These are phyloP conservation scores for Lactarius vividus DNA, from an alignment of 768 basidiomycete genomes.

Conservation along the genomic window DNA sequence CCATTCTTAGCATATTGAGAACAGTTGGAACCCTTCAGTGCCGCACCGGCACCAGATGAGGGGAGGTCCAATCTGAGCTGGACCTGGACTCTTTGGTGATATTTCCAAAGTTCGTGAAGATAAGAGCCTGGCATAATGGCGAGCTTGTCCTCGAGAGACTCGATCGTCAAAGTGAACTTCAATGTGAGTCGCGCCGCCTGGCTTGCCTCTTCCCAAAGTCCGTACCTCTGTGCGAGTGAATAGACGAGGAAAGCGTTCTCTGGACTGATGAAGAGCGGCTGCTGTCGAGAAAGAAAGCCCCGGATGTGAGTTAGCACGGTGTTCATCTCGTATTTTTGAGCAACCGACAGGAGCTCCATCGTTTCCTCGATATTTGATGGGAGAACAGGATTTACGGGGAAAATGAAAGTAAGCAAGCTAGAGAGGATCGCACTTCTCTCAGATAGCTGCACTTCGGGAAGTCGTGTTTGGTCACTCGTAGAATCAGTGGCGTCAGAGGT, in stretches of 20 bases:
- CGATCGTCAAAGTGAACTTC: neutral
- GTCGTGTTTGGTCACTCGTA: neutral
- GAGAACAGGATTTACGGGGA: neutral
- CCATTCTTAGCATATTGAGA: neutral
- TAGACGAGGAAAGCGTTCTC: conserved; percentile 6
- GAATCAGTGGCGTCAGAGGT: neutral
- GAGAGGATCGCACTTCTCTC: neutral
- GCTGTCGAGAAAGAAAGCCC: neutral
- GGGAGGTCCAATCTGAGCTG: neutral
- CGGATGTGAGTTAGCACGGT: neutral
- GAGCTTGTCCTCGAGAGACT: neutral
- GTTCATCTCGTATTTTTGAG: neutral
- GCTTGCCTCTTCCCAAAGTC: conserved; percentile 1
- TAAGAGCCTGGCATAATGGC: neutral
- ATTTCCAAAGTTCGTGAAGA: conserved; percentile 16
- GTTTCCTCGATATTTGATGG: neutral
- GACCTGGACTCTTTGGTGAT: neutral
- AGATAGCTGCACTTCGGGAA: neutral
- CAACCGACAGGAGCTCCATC: neutral
- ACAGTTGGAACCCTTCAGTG: neutral
- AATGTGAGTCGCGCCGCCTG: conserved; percentile 4
- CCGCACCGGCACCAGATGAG: neutral
- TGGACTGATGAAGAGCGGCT: neutral
- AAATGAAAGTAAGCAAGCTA: neutral
- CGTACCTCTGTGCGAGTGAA: conserved; percentile 2